Evolutionary conservation across 148 eudicot species (phyloP).

Genomic region (Salicornia ramosissima): DNA sequence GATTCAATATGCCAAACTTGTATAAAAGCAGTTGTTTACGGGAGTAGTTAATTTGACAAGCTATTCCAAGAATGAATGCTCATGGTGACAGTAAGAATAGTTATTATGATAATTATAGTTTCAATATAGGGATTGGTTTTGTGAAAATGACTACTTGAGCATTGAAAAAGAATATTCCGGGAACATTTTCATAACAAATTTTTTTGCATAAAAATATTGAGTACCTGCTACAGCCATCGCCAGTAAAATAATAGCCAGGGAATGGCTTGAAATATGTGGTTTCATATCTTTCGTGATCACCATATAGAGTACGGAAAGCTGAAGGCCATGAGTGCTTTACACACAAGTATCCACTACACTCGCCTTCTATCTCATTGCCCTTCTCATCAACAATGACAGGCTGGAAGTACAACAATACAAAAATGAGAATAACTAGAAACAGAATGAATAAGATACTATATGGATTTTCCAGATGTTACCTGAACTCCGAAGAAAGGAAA

Average conservation of each 20-base stretch:
- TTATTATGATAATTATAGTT: neutral
- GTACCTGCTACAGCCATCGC: constrained; percentile 98
- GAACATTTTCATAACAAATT: neutral
- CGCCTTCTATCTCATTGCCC: constrained; percentile 87
- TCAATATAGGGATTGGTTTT: no score
- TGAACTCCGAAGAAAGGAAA: constrained; percentile 98
- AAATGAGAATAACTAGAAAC: constrained; percentile 8
- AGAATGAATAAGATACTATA: constrained; percentile 4
- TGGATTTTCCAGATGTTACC: constrained; percentile 38
- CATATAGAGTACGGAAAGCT: constrained; percentile 93
- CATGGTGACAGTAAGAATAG: no score
- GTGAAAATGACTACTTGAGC: neutral
- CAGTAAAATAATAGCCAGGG: constrained; percentile 96
- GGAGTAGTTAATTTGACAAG: no score
- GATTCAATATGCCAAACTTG: neutral
- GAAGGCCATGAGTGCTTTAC: constrained; percentile 93
- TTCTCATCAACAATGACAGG: constrained; percentile 98
- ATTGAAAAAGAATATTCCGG: no score
- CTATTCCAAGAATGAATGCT: no score
- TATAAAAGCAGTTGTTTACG: no score
- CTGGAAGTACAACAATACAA: constrained; percentile 40
- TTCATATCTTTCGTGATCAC: constrained; percentile 98
- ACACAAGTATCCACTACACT: constrained; percentile 93
- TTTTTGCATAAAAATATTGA: neutral
- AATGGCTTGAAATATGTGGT: constrained; percentile 96